A percentile compares a stretch with the other conserved stretches of the same genome.
Evolutionary conservation across 1,284 basidiomycete species (phyloP).

Genomic region (Coniophora puteana): DNA sequence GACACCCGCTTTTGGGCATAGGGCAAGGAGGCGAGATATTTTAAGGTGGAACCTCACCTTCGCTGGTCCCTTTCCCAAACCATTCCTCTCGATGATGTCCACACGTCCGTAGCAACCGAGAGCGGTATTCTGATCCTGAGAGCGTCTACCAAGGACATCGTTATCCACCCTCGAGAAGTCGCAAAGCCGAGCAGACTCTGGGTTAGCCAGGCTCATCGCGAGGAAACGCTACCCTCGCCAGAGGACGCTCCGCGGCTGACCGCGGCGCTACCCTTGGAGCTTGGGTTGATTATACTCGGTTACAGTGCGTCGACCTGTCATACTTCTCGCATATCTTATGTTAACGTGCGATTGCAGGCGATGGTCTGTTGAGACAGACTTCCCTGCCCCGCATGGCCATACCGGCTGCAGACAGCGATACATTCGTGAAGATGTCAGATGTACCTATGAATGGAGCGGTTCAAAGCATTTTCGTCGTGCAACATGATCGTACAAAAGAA

Average conservation of each 20-base stretch:
- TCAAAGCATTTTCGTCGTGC: slow-evolving; percentile 47
- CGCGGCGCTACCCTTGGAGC: slow-evolving; percentile 52
- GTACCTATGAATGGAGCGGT: slow-evolving; percentile 45
- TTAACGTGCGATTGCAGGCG: too few species aligned
- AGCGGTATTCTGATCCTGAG: slow-evolving; percentile 4
- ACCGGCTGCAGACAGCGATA: slow-evolving; percentile 1
- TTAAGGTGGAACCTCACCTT: too few species aligned
- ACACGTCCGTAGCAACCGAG: slow-evolving; percentile 1
- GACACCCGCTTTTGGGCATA: too few species aligned
- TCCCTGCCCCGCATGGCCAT: background rate
- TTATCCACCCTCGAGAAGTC: slow-evolving; percentile 2
- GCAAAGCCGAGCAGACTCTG: slow-evolving; percentile 2
- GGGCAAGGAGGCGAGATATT: too few species aligned
- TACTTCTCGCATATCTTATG: too few species aligned
- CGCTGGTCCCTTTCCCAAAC: slow-evolving; percentile 3
- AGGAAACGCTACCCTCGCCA: background rate
- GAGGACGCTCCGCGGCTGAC: slow-evolving; percentile 28
- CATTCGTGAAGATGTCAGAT: slow-evolving; percentile 35
- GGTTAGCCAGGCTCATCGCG: slow-evolving; percentile 1
- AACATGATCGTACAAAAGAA: slow-evolving; percentile 53
- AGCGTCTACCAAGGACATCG: background rate
- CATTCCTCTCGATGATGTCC: slow-evolving; percentile 1
- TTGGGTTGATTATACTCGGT: slow-evolving; percentile 54
- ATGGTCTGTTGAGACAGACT: too few species aligned
- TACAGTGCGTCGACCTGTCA: slow-evolving; percentile 38